These are phyloP conservation scores for Leucaena leucocephala DNA, from an alignment of 306 rosid genomes.

Conservation along the genomic window DNA sequence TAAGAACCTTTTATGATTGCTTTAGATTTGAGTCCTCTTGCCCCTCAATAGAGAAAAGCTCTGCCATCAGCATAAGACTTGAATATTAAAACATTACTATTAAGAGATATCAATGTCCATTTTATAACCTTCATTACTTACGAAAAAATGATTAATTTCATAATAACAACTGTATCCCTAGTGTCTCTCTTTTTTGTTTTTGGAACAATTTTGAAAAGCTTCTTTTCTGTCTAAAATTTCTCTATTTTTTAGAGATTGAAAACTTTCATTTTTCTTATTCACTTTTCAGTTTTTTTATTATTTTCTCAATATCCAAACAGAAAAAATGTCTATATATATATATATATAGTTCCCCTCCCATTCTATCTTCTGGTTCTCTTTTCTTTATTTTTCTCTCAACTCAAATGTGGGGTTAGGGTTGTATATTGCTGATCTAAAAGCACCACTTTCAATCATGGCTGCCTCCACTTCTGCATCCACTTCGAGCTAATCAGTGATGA, in stretches of 20 bases:
- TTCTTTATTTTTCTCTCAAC: background rate
- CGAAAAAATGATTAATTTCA: background rate
- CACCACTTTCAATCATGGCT: conserved; percentile 34
- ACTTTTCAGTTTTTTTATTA: background rate
- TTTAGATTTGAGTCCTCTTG: background rate
- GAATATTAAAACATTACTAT: background rate
- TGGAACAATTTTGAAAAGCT: too few relatives aligned
- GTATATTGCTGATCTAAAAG: conserved; percentile 37
- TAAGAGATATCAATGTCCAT: background rate
- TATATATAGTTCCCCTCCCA: too few relatives aligned
- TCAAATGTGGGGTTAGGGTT: background rate
- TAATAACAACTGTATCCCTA: background rate
- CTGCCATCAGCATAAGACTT: background rate
- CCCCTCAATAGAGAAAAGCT: background rate
- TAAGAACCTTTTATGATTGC: background rate
- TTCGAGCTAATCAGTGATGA: conserved; percentile 23
- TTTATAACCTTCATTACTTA: too few relatives aligned
- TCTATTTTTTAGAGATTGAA: background rate
- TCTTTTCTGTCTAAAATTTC: too few relatives aligned
- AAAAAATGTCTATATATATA: background rate
- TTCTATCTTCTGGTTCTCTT: background rate
- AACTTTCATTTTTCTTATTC: background rate
- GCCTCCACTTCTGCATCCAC: conserved; percentile 35
- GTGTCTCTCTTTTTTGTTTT: background rate
- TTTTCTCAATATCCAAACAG: background rate